Evolutionary conservation across 2,329 filamentous ascomycete species (phyloP), one percentile per base, ranked within the genome.

Genomic region (Biscogniauxia mediterranea): DNA sequence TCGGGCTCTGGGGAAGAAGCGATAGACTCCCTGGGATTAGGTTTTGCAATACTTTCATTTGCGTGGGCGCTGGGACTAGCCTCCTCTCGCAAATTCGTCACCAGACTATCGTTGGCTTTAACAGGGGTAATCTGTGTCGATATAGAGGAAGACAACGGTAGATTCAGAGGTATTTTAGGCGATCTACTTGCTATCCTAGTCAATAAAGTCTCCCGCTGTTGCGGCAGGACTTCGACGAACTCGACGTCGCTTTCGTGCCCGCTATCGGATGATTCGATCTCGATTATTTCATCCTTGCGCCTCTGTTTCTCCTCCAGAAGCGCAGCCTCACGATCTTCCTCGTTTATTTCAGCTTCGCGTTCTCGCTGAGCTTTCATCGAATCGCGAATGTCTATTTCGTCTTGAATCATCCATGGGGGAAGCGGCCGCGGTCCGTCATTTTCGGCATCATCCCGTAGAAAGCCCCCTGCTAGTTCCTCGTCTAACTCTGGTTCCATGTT

Each of bases 361-460:
- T 77, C 83, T 65, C 77, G 83, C 75, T 87, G 84, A 60, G 85
- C 83, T 67, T 83, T 85, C 62, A 87, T 75, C 25, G 83, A 82
- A 55, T 88, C 83, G 62, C 89, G 81, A 32, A 93, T 86, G 61
- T 93, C 90, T 1, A 82, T 81, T 5, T 86, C 76, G 63, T 87
- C 84, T 58, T 71, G 67, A 2, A 79, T 77, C 70, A 95, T 83
- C 91, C 91, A 95, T 0, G 91, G 91, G 1, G 91, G 91, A 7
- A 94, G 71, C 0, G 89, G 88, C n/a, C 79, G 81, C 1, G 83
- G 79, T 3, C 73, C 75, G 73, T 85, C 82, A 57, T 74, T 71
- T 2, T 70, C 64, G 7, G 70, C 67, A 0, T 60, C 58, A 15
- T 74, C 65, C 28, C 67, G 68, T 23, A 76, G 63, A 58, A 79